A percentile compares a stretch with the other conserved stretches of the same genome.
Evolutionary conservation across 345 rosid genomes (phyloP).

Genomic region (Salix caprea): DNA sequence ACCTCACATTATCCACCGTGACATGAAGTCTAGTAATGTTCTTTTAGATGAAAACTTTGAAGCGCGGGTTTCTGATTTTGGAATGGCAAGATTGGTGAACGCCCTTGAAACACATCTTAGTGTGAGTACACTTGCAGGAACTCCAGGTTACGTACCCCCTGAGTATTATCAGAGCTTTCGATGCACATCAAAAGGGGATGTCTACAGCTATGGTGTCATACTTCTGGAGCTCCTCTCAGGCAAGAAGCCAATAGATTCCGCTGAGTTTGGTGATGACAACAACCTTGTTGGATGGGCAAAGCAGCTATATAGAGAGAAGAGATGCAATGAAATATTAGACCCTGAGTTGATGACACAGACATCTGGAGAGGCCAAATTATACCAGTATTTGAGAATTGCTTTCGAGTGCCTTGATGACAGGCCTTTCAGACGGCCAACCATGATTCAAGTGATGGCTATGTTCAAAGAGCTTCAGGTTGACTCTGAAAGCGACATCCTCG

Average conservation of each 20-base stretch:
- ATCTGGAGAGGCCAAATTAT: slow-evolving; percentile 59
- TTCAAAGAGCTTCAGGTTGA: slow-evolving; percentile 89
- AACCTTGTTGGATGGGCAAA: slow-evolving; percentile 97
- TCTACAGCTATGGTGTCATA: slow-evolving; percentile 89
- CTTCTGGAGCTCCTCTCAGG: slow-evolving; percentile 94
- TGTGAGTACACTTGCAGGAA: slow-evolving; percentile 95
- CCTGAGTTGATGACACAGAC: slow-evolving; percentile 41
- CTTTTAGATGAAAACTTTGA: slow-evolving; percentile 83
- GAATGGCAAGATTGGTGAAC: slow-evolving; percentile 90
- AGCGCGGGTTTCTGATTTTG: slow-evolving; percentile 95
- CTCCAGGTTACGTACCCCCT: slow-evolving; percentile 97
- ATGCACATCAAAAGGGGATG: slow-evolving; percentile 95
- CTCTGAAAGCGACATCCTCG: slow-evolving; percentile 67
- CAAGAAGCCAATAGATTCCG: slow-evolving; percentile 81
- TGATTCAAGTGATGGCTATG: slow-evolving; percentile 97
- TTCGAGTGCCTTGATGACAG: slow-evolving; percentile 91
- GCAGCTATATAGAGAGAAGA: slow-evolving; percentile 69
- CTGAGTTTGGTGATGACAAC: slow-evolving; percentile 79
- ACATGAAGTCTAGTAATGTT: slow-evolving; percentile 97
- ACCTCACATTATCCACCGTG: slow-evolving; percentile 95
- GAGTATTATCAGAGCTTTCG: slow-evolving; percentile 97
- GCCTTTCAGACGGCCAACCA: slow-evolving; percentile 79
- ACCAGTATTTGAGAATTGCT: slow-evolving; percentile 68
- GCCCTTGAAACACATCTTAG: slow-evolving; percentile 94
- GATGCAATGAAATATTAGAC: slow-evolving; percentile 62